Base-by-base conservation (phyloP, 345 rosid species). In the Euphorbia tirucalli region DNA sequence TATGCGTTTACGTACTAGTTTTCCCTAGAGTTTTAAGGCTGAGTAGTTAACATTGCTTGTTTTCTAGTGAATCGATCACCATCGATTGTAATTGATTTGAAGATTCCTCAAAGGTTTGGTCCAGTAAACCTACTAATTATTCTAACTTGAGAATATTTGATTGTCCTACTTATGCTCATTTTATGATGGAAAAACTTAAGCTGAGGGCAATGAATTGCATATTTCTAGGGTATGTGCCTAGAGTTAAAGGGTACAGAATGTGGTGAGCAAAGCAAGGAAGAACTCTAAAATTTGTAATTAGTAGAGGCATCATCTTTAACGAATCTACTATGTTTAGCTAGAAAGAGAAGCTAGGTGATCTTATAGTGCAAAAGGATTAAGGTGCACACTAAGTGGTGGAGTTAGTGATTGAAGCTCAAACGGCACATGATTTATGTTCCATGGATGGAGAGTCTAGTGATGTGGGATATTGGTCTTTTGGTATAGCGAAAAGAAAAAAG, bases 171-270 rank as follows among this genome's bases (percentile, higher is more conserved):
- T 44, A 66, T 66, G 22, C 56, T 66, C 70, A 66, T 24, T 37
- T 66, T 25, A 48, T 25, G 56, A 66, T 48, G 70, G 58, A n/a
- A 15, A 66, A 66, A 66, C 70, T 66, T 24, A 8, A 66, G 70
- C 57, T 41, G 3, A 46, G 58, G 54, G 54, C 0, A 65, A 65
- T 32, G 25, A 65, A 65, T n/a, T 65, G 54, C 52, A 65, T 65
- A 65, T 65, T 43, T 39, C 32, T 22, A 52, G 25, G 57, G 25
- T 52, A 52, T 52, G 57, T n/a, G 19, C 0, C 21, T 52, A 11
- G 57, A 9, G 25, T 52, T 52, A 52, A 52, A 52, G 57, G 57
- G 57, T 52, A 52, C 3, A 52, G 57, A 52, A 3, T 52, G 25
- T 52, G 57, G 24, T 52, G 25, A 18, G n/a, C 7, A 18, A 24